Evolutionary conservation across 345 rosid genomes (phyloP).

Genomic region (Erodium maritimum): DNA sequence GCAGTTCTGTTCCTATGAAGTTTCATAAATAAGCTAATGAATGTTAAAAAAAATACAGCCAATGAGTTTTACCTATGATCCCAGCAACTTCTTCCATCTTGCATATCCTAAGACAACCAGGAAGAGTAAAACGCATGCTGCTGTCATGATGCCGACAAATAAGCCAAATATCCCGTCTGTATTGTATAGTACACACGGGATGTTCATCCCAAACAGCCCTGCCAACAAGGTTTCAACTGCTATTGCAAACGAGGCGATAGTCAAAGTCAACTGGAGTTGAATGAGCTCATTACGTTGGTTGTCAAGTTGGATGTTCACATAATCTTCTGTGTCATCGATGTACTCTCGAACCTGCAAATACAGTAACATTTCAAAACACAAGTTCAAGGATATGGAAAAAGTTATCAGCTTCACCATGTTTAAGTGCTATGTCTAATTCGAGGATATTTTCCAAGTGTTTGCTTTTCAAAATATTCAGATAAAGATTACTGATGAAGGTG

Average conservation of each 20-base stretch:
- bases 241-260: slow-evolving; percentile 70
- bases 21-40: too few relatives aligned
- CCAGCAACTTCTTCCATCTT: slow-evolving; percentile 88
- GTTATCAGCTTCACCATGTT: background rate
- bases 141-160: slow-evolving; percentile 42
- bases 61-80: slow-evolving; percentile 31
- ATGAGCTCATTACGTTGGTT: slow-evolving; percentile 91
- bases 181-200: slow-evolving; percentile 34
- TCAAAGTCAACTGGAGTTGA: slow-evolving; percentile 68
- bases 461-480: too few relatives aligned
- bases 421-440: too few relatives aligned
- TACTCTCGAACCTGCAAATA: slow-evolving; percentile 70
- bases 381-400: background rate
- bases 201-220: slow-evolving; percentile 66
- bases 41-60: background rate
- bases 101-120: slow-evolving; percentile 74
- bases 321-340: slow-evolving; percentile 91
- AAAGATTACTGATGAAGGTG: too few relatives aligned
- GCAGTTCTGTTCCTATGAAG: background rate
- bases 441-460: background rate
- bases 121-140: slow-evolving; percentile 45
- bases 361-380: background rate
- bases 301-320: slow-evolving; percentile 80
- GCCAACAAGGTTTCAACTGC: slow-evolving; percentile 57
- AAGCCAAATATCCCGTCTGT: slow-evolving; percentile 34